Percentiles rank a stretch among this genome's conserved stretches.
These are phyloP conservation scores for Nephelium lappaceum DNA, from an alignment of 345 rosid species.

Conservation along the genomic window DNA sequence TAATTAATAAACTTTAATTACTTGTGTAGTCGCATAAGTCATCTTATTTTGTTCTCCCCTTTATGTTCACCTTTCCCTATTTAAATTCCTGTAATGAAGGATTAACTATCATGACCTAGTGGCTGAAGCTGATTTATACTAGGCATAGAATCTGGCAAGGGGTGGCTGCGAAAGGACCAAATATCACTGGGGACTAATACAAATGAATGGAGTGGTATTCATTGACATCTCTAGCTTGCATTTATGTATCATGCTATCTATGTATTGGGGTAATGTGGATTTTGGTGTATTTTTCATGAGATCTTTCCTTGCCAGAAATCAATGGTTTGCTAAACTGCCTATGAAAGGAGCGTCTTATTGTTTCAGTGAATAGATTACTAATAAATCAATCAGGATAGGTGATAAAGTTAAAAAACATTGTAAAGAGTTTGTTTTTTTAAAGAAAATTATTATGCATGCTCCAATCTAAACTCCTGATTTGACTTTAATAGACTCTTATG, in stretches of 20 bases:
- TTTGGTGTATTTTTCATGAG: neutral
- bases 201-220: neutral
- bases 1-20: neutral
- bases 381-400: neutral
- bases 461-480: slow-evolving; percentile 2
- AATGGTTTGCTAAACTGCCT: slow-evolving; percentile 10
- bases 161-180: neutral
- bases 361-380: neutral
- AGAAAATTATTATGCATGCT: neutral
- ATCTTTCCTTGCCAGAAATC: neutral
- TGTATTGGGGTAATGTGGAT: neutral
- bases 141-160: neutral
- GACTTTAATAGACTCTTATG: neutral
- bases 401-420: neutral
- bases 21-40: neutral
- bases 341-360: neutral
- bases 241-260: neutral
- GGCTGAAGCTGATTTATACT: neutral
- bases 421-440: neutral
- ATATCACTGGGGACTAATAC: neutral
- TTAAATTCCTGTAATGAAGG: neutral
- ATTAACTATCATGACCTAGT: neutral
- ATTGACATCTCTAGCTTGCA: neutral
- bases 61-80: neutral
- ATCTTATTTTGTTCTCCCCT: neutral